Base-by-base conservation (phyloP, 345 rosid species). In the Heritiera littoralis region DNA sequence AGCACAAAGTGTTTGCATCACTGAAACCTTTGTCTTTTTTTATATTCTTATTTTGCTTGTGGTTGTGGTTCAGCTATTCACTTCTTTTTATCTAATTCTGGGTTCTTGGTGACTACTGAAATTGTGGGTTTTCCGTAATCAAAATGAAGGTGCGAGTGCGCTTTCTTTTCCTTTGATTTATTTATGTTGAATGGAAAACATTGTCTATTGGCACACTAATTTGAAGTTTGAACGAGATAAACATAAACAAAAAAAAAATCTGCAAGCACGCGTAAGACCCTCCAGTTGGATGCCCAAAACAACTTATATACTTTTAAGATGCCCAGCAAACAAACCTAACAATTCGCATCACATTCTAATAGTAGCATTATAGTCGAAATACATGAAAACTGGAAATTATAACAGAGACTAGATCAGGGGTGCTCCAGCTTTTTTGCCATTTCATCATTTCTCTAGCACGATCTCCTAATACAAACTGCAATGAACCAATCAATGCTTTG, bases 1-100 rank as follows among this genome's bases (percentile, higher is more conserved):
- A 23, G 10, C 41, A 14, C n/a, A 66, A 23, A 58, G 82, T 75
- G 55, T 38, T 38, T 60, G 59, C 52, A 61, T 28, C 69, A 30
- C 23, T 74, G 52, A 10, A 77, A 6, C 45, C 45, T 43, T 7
- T 4, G 28, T 6, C 45, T 6, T 6, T 43, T 43, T 43, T 43
- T 43, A 43, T 43, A 49, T 71, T 48, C 49, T 17, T 49, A 38
- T 78, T 65, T 60, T 17, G 4, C 28, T 28, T 46, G 55, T 55
- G 63, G 45, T 63, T 41, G 66, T 61, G 14, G 28, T 55, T 41
- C 38, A 12, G 18, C 30, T 38, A 9, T 49, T 74, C 52, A 14
- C 5, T 12, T 46, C 66, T 38, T n/a, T 66, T 43, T 43, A 74
- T 74, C 51, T 59, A 49, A 74, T 58, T 59, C 9, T 23, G 65